Base-by-base conservation (phyloP, 805 yeast species). In the Myxozyma monticola region DNA sequence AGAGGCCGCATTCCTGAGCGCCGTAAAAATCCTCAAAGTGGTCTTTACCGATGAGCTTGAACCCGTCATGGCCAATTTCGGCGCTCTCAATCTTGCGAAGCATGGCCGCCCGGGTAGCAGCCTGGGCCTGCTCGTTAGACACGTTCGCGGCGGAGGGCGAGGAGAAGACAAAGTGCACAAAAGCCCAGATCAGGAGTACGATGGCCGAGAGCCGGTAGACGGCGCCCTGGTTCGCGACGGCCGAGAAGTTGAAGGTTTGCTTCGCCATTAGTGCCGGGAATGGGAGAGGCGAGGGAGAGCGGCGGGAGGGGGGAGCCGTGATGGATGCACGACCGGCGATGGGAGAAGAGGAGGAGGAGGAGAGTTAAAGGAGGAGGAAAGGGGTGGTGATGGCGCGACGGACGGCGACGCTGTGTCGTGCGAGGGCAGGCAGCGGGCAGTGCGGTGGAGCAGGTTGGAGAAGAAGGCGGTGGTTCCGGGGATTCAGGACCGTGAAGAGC, bases 21-120 rank as follows among this genome's bases (percentile, higher is more conserved):
- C 59, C 59, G 37, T 54, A 54, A 28, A 48, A 54, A 40, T 54
- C 59, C 25, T 8, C 48, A 29, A 54, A 54, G 42, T 35, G 31
- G 29, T 54, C 48, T 14, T 26, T 29, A 6, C 50, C 39, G n/a
- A 31, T 21, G 36, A 37, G 20, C 36, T 51, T 54, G 45, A 41
- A 54, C 18, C 59, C 59, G 39, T 54, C 59, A 8, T 12, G 21
- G 24, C 57, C 57, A n/a, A 42, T 14, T 6, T 26, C 29, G 2
- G 57, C 57, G 21, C 37, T 37, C 29, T 53, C 57, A 26, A 53
- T 38, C 33, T 46, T 45, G 42, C 26, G 51, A 26, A 38, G 51
- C 12, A 44, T 39, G n/a, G 47, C 51, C 15, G 35, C 49, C n/a
- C 50, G 54, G n/a, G 57, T 45, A 4, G 28, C 26, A 3, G 54